A percentile compares a stretch with the other conserved stretches of the same genome.
phyloP scores from a whole-genome alignment of 1,139 yeast species.

The Petasospora rhodanensis region DNA sequence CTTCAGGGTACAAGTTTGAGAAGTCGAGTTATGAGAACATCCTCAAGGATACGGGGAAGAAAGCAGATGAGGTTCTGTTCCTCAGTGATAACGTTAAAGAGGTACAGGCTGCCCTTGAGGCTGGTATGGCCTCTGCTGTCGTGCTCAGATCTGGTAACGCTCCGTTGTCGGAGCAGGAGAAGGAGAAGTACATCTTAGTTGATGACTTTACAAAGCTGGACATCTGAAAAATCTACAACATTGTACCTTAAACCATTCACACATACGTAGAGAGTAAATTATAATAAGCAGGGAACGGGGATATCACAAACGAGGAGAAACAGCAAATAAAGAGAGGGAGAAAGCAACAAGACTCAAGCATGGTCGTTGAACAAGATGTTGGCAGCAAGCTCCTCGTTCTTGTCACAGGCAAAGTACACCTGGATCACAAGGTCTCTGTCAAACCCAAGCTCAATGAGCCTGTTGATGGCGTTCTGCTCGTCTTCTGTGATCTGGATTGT shows the following conservation, averaged over 20 bases:
- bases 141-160: slow-evolving; percentile 78
- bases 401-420: slow-evolving; percentile 97
- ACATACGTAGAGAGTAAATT: no score
- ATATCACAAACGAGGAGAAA: no score
- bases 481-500: slow-evolving; percentile 61
- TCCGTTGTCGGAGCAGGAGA: slow-evolving; percentile 34
- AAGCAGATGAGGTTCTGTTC: slow-evolving; percentile 46
- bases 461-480: slow-evolving; percentile 81
- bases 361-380: slow-evolving; percentile 60
- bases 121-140: slow-evolving; percentile 57
- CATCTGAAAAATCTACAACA: background rate
- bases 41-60: slow-evolving; percentile 38
- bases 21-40: slow-evolving; percentile 56
- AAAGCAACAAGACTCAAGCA: slow-evolving; percentile 7
- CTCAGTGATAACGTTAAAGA: slow-evolving; percentile 72
- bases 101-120: slow-evolving; percentile 64
- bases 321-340: no score
- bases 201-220: slow-evolving; percentile 5
- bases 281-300: no score
- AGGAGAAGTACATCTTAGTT: slow-evolving; percentile 7
- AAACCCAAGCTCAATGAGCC: slow-evolving; percentile 90
- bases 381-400: slow-evolving; percentile 95
- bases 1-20: slow-evolving; percentile 71
- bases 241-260: no score
- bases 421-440: slow-evolving; percentile 84